Base-by-base conservation (phyloP, 2,329 filamentous ascomycete species). In the Talaromyces sp. region DNA sequence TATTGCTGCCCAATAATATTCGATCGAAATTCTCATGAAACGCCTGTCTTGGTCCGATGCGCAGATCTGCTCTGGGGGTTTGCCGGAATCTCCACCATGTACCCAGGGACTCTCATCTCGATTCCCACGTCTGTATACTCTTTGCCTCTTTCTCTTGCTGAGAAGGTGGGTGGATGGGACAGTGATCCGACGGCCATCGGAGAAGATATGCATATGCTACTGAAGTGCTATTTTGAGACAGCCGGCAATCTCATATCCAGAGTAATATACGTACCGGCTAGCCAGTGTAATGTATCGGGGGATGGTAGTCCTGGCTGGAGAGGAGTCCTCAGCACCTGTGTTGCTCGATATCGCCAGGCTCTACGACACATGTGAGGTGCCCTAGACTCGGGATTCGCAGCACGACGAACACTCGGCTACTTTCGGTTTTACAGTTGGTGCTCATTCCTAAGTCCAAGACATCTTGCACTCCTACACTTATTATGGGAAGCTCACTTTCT, bases 121-220 rank as follows among this genome's bases (percentile, higher is more conserved):
- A 87, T 87, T 11, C 87, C 87, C 2, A 90, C 87, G 0, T 90
- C 87, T 0, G 87, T 90, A 30, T 90, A 90, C 65, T 89, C 87
- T 4, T 70, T 90, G 0, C 84, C 87, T 1, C 79, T 90, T 36
- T 79, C 82, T 41, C 73, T 90, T 14, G 82, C 87, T 36, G 86
- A 89, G 62, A 80, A 82, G 24, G 87, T 89, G 27, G 85, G 86
- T 9, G 87, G 87, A 22, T 90, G 87, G 87, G 87, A 90, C 65
- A 82, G 83, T 49, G 86, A 83, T 47, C 79, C 83, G 1, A 86
- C 88, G 55, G 86, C 87, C 17, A 90, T 90, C 60, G 87, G 87
- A 39, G 87, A 90, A 70, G 87, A 90, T 65, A 72, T 90, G 65
- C 87, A 90, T 74, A 90, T 90, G 87, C 88, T 88, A 66, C 78